Conservation (phyloP, 2,329 filamentous ascomycete species). For the Aureobasidium sp. region DNA sequence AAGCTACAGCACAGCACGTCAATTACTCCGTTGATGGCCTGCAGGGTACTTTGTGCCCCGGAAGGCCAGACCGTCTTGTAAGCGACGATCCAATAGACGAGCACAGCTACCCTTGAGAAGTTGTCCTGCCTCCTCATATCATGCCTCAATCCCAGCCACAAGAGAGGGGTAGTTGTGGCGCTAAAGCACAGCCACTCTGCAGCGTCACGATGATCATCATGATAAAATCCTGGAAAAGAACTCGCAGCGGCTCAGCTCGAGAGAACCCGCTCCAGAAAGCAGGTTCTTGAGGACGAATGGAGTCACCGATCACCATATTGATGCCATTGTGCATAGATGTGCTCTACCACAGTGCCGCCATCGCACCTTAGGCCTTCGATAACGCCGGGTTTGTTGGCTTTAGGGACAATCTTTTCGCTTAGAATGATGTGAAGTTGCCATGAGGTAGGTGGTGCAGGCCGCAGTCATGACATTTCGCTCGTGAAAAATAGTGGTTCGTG, state of each 20-base stretch:
- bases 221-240: background rate
- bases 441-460: background rate
- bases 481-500: background rate
- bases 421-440: no score
- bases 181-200: background rate
- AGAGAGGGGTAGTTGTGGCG: slow-evolving; percentile 7
- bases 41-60: background rate
- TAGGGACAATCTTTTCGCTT: background rate
- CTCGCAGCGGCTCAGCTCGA: background rate
- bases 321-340: slow-evolving; percentile 9
- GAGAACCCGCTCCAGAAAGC: background rate
- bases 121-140: background rate
- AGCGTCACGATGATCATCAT: slow-evolving; percentile 3
- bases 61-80: background rate
- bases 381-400: background rate
- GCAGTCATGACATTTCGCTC: background rate
- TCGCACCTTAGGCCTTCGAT: background rate
- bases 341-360: background rate
- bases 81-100: slow-evolving; percentile 6
- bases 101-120: background rate
- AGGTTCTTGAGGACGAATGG: background rate
- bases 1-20: slow-evolving; percentile 2
- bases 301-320: slow-evolving; percentile 7
- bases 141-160: slow-evolving; percentile 3
- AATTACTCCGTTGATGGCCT: background rate